Evolutionary conservation across 352 stramenopile genomes (phyloP).

Genomic region (Pythium guiyangense): DNA sequence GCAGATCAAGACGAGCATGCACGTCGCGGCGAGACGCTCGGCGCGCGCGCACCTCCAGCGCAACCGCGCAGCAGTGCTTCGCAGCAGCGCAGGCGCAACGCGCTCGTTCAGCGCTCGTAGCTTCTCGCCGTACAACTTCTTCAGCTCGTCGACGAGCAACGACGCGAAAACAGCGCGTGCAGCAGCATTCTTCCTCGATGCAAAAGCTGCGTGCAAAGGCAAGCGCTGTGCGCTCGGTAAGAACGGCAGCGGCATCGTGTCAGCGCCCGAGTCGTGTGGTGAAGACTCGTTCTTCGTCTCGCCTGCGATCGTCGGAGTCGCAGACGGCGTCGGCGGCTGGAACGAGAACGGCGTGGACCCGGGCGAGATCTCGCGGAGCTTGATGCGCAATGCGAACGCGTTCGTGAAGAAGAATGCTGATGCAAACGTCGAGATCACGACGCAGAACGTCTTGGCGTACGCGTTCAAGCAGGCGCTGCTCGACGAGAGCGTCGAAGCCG

Average conservation of each 20-base stretch:
- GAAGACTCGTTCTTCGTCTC: conserved; percentile 80
- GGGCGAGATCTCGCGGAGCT: conserved; percentile 63
- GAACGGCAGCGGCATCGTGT: conserved; percentile 36
- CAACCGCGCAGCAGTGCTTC: conserved; percentile 4
- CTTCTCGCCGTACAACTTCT: conserved; percentile 12
- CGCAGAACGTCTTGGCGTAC: conserved; percentile 48
- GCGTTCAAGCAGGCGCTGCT: conserved; percentile 53
- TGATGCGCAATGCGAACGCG: conserved; percentile 61
- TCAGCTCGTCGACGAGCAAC: conserved; percentile 6
- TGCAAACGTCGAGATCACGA: conserved; percentile 28
- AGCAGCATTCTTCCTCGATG: conserved; percentile 62
- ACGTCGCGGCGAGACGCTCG: conserved; percentile 16
- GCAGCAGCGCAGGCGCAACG: conserved; percentile 8
- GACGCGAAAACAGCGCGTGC: conserved; percentile 16
- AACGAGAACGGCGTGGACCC: conserved; percentile 82
- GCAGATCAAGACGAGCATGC: conserved; percentile 22
- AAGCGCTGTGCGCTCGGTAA: conserved; percentile 57
- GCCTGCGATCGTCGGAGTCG: conserved; percentile 55
- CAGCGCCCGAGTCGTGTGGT: conserved; percentile 50
- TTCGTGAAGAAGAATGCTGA: conserved; percentile 38
- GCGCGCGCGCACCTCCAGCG: not conserved
- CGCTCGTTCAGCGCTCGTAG: conserved; percentile 15
- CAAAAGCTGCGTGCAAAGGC: conserved; percentile 63
- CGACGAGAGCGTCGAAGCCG: conserved; percentile 70
- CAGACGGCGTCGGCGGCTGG: conserved; percentile 73